phyloP scores from a whole-genome alignment of 2,329 filamentous ascomycete species.

The Arthrocladium fulminans region DNA sequence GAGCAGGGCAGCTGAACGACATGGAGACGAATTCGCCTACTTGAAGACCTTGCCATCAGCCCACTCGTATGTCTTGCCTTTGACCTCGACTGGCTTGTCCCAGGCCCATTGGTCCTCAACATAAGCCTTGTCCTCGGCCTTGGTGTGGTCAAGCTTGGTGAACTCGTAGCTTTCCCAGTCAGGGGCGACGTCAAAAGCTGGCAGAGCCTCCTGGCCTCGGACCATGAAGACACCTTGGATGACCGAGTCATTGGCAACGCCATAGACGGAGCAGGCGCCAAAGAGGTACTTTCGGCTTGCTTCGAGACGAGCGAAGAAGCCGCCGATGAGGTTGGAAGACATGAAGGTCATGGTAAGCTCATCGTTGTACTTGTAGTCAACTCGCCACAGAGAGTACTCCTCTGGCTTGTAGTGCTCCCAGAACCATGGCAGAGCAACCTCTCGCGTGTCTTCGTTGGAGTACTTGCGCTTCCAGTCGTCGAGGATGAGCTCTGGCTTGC shows the following conservation, averaged over 20 bases:
- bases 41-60: slow-evolving; percentile 98
- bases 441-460: slow-evolving; percentile 85
- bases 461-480: slow-evolving; percentile 99
- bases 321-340: slow-evolving; percentile 95
- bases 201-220: slow-evolving; percentile 76
- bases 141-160: slow-evolving; percentile 87
- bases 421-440: slow-evolving; percentile 87
- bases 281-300: slow-evolving; percentile 97
- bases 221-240: slow-evolving; percentile 91
- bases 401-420: slow-evolving; percentile 92
- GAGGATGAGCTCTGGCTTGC: slow-evolving; percentile 68
- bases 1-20: too few relatives aligned
- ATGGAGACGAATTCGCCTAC: slow-evolving; percentile 46
- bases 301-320: slow-evolving; percentile 96
- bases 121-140: slow-evolving; percentile 73
- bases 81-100: slow-evolving; percentile 71
- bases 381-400: slow-evolving; percentile 91
- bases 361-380: slow-evolving; percentile 98
- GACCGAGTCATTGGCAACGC: slow-evolving; percentile 76
- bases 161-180: slow-evolving; percentile 96
- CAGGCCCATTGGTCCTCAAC: slow-evolving; percentile 83
- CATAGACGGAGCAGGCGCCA: slow-evolving; percentile 81
- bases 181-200: slow-evolving; percentile 92
- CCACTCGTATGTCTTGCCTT: slow-evolving; percentile 83
- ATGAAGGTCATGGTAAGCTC: slow-evolving; percentile 98